These are phyloP conservation scores for Scopulariopsis brevicaulis DNA, from an alignment of 2,329 filamentous ascomycete genomes.

Conservation along the genomic window DNA sequence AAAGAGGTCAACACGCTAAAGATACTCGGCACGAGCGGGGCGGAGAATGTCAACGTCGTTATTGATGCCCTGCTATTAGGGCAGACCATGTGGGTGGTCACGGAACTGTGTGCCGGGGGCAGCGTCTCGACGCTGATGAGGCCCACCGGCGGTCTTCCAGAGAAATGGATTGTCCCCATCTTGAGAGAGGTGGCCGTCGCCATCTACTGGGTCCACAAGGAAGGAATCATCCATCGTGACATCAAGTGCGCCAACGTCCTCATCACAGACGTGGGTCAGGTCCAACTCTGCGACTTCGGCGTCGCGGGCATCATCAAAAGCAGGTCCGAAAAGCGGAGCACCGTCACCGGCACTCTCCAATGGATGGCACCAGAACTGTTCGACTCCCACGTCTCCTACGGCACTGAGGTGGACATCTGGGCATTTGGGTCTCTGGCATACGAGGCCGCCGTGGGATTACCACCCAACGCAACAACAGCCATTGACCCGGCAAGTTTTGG, in stretches of 20 bases:
- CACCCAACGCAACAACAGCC: conserved; percentile 53
- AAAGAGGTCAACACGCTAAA: conserved; percentile 61
- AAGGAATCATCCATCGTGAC: conserved; percentile 60
- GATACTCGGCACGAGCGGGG: conserved; percentile 60
- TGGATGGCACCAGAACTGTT: conserved; percentile 82
- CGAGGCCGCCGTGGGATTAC: conserved; percentile 69
- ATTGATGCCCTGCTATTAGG: conserved; percentile 70
- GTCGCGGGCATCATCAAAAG: conserved; percentile 69
- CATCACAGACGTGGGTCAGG: conserved; percentile 62
- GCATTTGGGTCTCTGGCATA: conserved; percentile 72
- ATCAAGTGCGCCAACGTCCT: conserved; percentile 73
- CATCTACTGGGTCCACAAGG: conserved; percentile 55
- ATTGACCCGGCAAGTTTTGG: conserved; percentile 24
- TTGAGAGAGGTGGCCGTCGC: conserved; percentile 55
- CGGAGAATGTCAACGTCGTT: conserved; percentile 70
- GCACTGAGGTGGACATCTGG: conserved; percentile 72
- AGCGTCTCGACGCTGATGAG: conserved; percentile 66
- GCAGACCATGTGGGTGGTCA: conserved; percentile 78
- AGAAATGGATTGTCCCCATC: conserved; percentile 60
- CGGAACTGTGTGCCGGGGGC: conserved; percentile 75
- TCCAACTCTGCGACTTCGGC: conserved; percentile 79
- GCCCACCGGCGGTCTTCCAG: conserved; percentile 55
- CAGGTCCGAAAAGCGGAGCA: conserved; percentile 65
- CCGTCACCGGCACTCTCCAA: conserved; percentile 71
- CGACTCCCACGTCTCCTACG: conserved; percentile 46